Base-by-base conservation (phyloP, 176 grass and related monocot species). In the Oryza rufipogon region DNA sequence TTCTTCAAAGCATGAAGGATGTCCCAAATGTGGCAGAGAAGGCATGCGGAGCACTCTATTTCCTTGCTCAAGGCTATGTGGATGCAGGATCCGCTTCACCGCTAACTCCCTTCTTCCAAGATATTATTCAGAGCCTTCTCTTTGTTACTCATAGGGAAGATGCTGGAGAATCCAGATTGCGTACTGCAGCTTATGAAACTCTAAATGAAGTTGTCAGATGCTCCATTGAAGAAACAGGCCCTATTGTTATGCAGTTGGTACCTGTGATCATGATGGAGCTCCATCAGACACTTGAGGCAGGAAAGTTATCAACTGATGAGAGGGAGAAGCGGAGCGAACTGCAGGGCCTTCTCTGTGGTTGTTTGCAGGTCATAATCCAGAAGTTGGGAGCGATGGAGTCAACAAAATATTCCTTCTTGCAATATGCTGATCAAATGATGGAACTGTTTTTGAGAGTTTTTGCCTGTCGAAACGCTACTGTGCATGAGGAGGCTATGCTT, bases 11-110 rank as follows among this genome's bases (percentile, higher is more conserved):
- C 78, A 96, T 96, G 91, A 96, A 96, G 79, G 94, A 96, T 87
- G 94, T 93, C 46, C 94, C 94, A 69, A 96, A 96, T 89, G 94
- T 96, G 66, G 94, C 94, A 70, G 94, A 96, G 71, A 96, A 96
- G 81, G 89, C 91, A 39, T 96, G 94, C 11, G 94, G 94, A 17
- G 94, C 94, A 46, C 94, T 96, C 0, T 96, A 96, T 83, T 96
- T 93, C 68, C 91, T 96, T 76, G 89, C 91, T 72, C 94, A 96
- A 80, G 94, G 94, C 36, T 96, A 91, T 77, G 94, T 91, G 61
- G 91, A 96, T 85, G 89, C 71, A 66, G 91, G 87, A 33, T 87
- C 89, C 4, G 77, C 82, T 1, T 96, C 94, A 0, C 91, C 91
- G 8, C 45, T 96, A 64, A 80, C 94, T 56, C 94, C 94, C 66